A percentile compares a stretch with the other conserved stretches of the same genome.
These are phyloP conservation scores for Trichoderma harzianum DNA, from an alignment of 2,329 filamentous ascomycete genomes.

Conservation along the genomic window DNA sequence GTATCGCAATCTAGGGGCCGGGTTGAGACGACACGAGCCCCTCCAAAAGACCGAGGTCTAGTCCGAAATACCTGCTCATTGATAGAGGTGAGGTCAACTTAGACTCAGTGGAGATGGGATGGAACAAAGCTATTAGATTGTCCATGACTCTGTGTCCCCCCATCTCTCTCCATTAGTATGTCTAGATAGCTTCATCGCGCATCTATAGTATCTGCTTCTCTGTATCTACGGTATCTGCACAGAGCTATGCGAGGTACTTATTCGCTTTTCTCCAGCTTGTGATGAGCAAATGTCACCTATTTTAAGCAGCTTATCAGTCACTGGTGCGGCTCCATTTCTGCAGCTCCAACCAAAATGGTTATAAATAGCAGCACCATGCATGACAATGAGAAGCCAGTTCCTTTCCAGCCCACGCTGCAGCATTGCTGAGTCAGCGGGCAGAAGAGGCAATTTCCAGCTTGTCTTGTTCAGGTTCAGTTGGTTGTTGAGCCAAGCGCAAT, in stretches of 20 bases:
- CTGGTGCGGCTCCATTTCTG: background rate
- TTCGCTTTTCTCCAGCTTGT: background rate
- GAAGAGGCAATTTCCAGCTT: background rate
- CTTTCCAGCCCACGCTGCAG: background rate
- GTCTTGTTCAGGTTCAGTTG: background rate
- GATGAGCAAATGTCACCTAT: background rate
- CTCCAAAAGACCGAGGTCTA: constrained; percentile 6
- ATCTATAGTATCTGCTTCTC: background rate
- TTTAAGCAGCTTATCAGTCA: background rate
- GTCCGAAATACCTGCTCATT: background rate
- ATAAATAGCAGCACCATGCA: constrained; percentile 2
- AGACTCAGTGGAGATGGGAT: background rate
- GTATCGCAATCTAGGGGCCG: background rate
- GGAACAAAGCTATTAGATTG: background rate
- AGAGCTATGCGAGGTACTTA: background rate
- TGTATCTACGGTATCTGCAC: background rate
- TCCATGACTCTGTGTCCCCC: background rate
- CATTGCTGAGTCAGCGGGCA: background rate
- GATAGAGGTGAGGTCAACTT: background rate
- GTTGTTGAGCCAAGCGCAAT: background rate
- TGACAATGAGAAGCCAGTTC: background rate
- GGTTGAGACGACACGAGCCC: background rate
- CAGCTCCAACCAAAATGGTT: background rate
- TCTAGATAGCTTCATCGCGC: background rate
- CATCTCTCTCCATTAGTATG: background rate